A percentile compares a stretch with the other conserved stretches of the same genome.
phyloP scores from a whole-genome alignment of 305 asterid genomes.

The Salvia sclarea region DNA sequence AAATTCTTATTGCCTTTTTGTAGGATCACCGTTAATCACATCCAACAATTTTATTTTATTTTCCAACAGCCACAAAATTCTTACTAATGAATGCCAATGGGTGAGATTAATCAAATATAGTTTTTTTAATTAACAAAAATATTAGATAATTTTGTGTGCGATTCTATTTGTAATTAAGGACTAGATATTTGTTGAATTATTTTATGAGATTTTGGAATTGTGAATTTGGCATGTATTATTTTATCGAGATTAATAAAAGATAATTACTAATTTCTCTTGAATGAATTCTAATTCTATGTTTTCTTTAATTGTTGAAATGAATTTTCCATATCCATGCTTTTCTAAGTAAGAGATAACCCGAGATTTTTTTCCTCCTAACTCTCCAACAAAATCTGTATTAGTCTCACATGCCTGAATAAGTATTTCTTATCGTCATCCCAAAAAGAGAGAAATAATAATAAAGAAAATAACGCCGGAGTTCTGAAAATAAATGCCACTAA shows the following conservation, averaged over 20 bases:
- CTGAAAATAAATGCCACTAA: too few relatives aligned
- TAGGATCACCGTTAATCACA: constrained; percentile 27
- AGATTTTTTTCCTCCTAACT: background rate
- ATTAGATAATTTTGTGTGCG: background rate
- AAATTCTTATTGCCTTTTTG: constrained; percentile 28
- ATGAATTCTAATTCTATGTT: background rate
- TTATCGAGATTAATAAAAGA: background rate
- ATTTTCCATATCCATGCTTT: background rate
- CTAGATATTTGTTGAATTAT: background rate
- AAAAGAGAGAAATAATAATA: too few relatives aligned
- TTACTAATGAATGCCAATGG: background rate
- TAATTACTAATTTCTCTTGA: background rate
- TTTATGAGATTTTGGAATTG: background rate
- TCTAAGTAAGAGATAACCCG: background rate
- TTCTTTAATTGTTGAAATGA: background rate
- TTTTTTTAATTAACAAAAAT: background rate
- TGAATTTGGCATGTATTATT: background rate
- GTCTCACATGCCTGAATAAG: too few relatives aligned
- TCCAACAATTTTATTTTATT: constrained; percentile 5
- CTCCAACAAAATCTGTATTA: background rate
- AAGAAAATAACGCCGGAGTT: too few relatives aligned
- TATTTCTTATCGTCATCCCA: too few relatives aligned
- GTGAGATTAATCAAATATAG: background rate
- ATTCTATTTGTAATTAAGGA: background rate
- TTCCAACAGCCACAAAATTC: constrained; percentile 12